Base-by-base conservation (phyloP, 2,329 filamentous ascomycete species). In the Penicillium sp. region DNA sequence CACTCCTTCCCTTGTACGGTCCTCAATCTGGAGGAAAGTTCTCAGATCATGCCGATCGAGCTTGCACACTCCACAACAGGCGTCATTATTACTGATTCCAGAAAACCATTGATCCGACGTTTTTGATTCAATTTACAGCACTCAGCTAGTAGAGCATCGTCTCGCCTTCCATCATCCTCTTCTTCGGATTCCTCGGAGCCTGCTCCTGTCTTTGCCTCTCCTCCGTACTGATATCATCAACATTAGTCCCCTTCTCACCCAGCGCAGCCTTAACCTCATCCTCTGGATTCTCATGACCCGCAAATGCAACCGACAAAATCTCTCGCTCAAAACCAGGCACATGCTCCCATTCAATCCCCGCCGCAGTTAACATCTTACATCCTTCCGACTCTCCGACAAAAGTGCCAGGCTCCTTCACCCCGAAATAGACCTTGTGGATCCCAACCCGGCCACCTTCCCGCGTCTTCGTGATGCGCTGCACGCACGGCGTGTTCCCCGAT, bases 321-420 rank as follows among this genome's bases (percentile, higher is more conserved):
- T 92, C 86, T 30, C 83, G 78, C 67, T 96, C 90, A 48, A 96
- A 68, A 0, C 91, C 92, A 16, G 76, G 62, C 3, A 96, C 81
- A 68, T 88, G 83, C 38, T 89, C 74, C 57, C 92, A 89, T 40
- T 83, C 72, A 46, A 99, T 82, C 0, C 90, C 91, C 4, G 84
- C 85, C 41, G 82, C 81, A 61, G 86, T 81, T 50, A 99, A 76
- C 67, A 82, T 86, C 61, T 72, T 76, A 62, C 85, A 84, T 7
- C 91, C 91, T 51, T 86, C 81, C 58, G 95, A 97, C 53, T 88
- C 81, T 5, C 84, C 85, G 16, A 97, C 90, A 73, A 97, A 99
- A 28, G 84, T 96, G 63, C 89, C 88, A 0, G 94, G 94, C 74
- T 99, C 94, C 61, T 86, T 81, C 0, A 96, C 89, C 0, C 94